A percentile compares a stretch with the other conserved stretches of the same genome.
These are phyloP conservation scores for Salvia rosmarinus DNA, from an alignment of 257 asterid genomes.

Conservation along the genomic window DNA sequence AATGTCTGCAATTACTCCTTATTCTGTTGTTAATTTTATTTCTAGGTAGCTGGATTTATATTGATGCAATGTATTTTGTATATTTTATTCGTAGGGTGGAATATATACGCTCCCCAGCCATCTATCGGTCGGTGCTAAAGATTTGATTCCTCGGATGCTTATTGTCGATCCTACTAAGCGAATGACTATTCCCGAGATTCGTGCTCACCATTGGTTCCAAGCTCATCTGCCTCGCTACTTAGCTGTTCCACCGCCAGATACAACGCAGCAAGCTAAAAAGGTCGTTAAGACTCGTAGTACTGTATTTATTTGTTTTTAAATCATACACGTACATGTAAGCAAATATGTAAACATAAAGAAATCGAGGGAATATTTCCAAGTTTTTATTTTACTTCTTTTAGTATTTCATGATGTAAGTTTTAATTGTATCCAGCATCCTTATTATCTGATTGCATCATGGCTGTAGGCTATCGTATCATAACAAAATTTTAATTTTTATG, in stretches of 20 bases:
- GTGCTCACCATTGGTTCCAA: conserved; percentile 94
- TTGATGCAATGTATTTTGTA: conserved; percentile 12
- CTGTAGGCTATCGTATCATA: conserved; percentile 13
- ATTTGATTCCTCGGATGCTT: conserved; percentile 95
- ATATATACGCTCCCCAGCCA: conserved; percentile 98
- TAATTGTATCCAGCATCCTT: background rate
- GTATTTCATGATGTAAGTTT: background rate
- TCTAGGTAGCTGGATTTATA: conserved; percentile 11
- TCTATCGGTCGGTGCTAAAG: conserved; percentile 92
- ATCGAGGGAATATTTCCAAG: background rate
- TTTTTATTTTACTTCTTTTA: conserved; percentile 24
- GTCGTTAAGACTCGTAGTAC: conserved; percentile 38
- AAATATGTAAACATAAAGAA: conserved; percentile 9
- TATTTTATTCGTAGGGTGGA: conserved; percentile 66
- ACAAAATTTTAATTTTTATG: background rate
- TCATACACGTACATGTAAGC: conserved; percentile 16
- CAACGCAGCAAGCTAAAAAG: conserved; percentile 92
- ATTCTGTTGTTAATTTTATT: conserved; percentile 20
- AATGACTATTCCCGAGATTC: conserved; percentile 93
- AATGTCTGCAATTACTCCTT: background rate
- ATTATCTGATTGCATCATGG: conserved; percentile 6
- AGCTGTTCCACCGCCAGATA: conserved; percentile 99
- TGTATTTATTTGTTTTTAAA: background rate
- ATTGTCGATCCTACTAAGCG: conserved; percentile 96
- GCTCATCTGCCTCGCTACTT: conserved; percentile 94